Evolutionary conservation across 805 yeast genomes (phyloP).

Genomic region (Nakazawaea sp.): DNA sequence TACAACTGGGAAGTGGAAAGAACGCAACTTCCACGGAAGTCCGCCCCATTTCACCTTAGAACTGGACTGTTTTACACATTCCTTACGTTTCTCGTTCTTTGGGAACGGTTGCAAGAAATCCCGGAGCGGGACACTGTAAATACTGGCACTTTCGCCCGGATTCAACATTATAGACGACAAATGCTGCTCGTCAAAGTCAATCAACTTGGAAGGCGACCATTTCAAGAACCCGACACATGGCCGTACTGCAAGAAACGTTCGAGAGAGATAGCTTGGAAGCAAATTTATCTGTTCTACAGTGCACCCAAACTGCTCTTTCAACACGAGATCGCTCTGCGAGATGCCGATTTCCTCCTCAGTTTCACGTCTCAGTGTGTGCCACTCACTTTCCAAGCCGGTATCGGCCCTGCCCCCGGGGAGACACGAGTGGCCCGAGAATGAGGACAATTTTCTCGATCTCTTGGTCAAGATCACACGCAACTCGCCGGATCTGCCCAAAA

Average conservation of each 20-base stretch:
- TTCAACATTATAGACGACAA: slow-evolving; percentile 39
- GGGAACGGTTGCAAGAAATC: slow-evolving; percentile 42
- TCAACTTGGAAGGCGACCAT: slow-evolving; percentile 23
- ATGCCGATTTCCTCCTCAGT: slow-evolving; percentile 85
- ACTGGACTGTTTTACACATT: slow-evolving; percentile 26
- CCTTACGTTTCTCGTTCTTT: slow-evolving; percentile 18
- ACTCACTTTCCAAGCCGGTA: slow-evolving; percentile 52
- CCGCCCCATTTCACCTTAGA: slow-evolving; percentile 61
- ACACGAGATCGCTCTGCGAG: slow-evolving; percentile 35
- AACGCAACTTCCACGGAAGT: slow-evolving; percentile 56
- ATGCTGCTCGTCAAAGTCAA: slow-evolving; percentile 21
- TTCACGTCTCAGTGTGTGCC: slow-evolving; percentile 75
- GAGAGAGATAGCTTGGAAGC: slow-evolving; percentile 74
- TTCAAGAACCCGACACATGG: slow-evolving; percentile 71
- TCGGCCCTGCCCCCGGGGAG: slow-evolving; percentile 95
- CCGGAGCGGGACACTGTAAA: slow-evolving; percentile 62
- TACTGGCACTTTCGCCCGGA: slow-evolving; percentile 71
- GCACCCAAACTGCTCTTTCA: slow-evolving; percentile 42
- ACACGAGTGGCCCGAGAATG: slow-evolving; percentile 86
- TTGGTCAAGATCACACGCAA: slow-evolving; percentile 73
- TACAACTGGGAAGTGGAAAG: slow-evolving; percentile 51
- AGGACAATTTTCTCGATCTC: slow-evolving; percentile 59
- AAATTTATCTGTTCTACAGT: slow-evolving; percentile 51
- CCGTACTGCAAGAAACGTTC: slow-evolving; percentile 76
- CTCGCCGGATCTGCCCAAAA: slow-evolving; percentile 67